Base-by-base conservation (phyloP, 2,329 filamentous ascomycete species). In the Fusarium buxicola region DNA sequence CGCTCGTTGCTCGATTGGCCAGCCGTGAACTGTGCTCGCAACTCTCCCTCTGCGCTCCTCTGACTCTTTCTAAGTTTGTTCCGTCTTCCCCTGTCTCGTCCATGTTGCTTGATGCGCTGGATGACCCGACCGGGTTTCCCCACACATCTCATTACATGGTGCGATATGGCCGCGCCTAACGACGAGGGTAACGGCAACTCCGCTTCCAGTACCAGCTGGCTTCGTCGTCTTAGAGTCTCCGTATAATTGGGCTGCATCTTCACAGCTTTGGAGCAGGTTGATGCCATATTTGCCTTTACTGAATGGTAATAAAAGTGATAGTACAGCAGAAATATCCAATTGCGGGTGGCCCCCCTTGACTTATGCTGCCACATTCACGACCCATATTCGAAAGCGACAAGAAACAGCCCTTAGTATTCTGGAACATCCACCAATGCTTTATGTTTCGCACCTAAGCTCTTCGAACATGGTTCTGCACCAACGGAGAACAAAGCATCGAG, bases 401-500 rank as follows among this genome's bases (percentile, higher is more conserved):
- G 21, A 21, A 4, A 21, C 21, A 21, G 21, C 21, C 21, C 21
- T 21, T 21, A 21, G 21, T 21, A 21, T 21, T 21, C 21, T 21
- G 21, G 21, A 21, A 21, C 21, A 30, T 16, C 16, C 7, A 8
- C 4, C 15, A 5, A 7, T 18, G 7, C 30, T 11, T 27, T 49
- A 49, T 27, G 16, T 12, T 25, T 15, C 4, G 9, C n/a, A 11
- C 30, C n/a, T 4, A 4, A 13, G 24, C 31, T 31, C 8, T 24
- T 18, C 12, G 27, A 44, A 53, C 43, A 40, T 13, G 28, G 27
- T 25, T n/a, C 21, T 28, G 21, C 51, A 5, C 7, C 15, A n/a
- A 21, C 27, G 18, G 10, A 7, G 25, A 63, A 62, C 36, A 54
- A 63, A 54, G 58, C 21, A 44, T 6, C n/a, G 18, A 16, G 32